phyloP scores from a whole-genome alignment of 1,139 yeast genomes.

The Pichia norvegensis region DNA sequence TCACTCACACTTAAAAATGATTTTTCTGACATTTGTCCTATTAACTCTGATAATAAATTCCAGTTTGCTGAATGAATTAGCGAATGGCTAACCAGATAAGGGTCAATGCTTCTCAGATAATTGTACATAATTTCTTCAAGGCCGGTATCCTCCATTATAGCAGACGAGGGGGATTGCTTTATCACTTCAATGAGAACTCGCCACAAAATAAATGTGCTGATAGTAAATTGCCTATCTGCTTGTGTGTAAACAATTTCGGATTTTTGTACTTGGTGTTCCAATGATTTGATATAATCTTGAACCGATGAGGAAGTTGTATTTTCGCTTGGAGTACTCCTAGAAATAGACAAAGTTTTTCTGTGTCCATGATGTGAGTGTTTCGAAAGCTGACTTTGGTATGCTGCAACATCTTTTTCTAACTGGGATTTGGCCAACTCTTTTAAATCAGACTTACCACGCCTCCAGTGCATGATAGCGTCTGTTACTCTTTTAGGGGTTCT shows the following conservation, averaged over 20 bases:
- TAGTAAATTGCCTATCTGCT: slow-evolving; percentile 80
- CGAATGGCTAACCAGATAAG: slow-evolving; percentile 55
- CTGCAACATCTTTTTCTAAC: slow-evolving; percentile 37
- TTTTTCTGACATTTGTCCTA: slow-evolving; percentile 85
- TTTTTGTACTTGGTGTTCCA: slow-evolving; percentile 41
- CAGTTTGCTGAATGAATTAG: slow-evolving; percentile 84
- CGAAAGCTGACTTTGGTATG: slow-evolving; percentile 21
- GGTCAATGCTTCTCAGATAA: slow-evolving; percentile 84
- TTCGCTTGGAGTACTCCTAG: slow-evolving; percentile 13
- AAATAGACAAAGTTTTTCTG: slow-evolving; percentile 17
- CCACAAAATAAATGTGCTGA: slow-evolving; percentile 84
- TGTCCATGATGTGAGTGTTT: slow-evolving; percentile 7
- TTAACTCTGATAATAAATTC: slow-evolving; percentile 81
- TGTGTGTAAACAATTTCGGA: slow-evolving; percentile 68
- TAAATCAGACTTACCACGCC: slow-evolving; percentile 83
- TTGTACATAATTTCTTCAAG: slow-evolving; percentile 90
- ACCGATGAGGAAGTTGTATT: not conserved
- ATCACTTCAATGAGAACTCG: slow-evolving; percentile 90
- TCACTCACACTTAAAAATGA: slow-evolving; percentile 86
- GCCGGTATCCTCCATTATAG: slow-evolving; percentile 71
- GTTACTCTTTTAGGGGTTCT: slow-evolving; percentile 92
- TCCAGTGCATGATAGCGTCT: slow-evolving; percentile 97
- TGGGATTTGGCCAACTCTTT: slow-evolving; percentile 68
- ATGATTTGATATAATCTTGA: slow-evolving; percentile 10
- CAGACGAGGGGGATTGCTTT: slow-evolving; percentile 68